Conservation (phyloP, 345 rosid genomes). For the Triadica sebifera region DNA sequence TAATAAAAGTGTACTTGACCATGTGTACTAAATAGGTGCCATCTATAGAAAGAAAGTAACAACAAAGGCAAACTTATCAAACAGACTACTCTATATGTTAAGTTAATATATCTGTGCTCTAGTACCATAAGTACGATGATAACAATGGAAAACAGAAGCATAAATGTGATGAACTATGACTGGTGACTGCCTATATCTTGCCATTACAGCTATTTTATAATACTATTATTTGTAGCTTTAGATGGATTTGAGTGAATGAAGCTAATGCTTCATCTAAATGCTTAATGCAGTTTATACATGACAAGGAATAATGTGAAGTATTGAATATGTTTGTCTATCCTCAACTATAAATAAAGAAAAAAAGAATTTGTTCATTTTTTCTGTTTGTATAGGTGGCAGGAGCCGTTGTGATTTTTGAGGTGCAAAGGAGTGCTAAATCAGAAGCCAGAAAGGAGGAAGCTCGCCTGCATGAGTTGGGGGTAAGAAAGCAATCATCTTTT, state of each 20-base stretch:
- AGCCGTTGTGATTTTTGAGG: conserved; percentile 75
- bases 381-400: conserved; percentile 64
- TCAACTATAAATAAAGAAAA: background rate
- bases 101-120: background rate
- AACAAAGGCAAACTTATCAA: background rate
- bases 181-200: background rate
- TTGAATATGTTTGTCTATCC: background rate
- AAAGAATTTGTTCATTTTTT: background rate
- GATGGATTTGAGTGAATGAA: background rate
- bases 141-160: background rate
- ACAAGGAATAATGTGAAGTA: background rate
- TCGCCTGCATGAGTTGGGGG: conserved; percentile 74
- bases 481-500: conserved; percentile 23
- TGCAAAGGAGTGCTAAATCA: conserved; percentile 84
- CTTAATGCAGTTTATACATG: background rate
- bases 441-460: conserved; percentile 83
- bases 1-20: background rate
- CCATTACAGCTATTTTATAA: background rate
- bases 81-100: background rate
- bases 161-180: background rate
- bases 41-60: background rate
- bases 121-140: background rate
- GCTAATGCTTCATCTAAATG: background rate
- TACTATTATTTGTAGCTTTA: background rate
- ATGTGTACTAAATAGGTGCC: background rate